Conservation (phyloP, 2,329 filamentous ascomycete genomes). For the Exophiala sp. region DNA sequence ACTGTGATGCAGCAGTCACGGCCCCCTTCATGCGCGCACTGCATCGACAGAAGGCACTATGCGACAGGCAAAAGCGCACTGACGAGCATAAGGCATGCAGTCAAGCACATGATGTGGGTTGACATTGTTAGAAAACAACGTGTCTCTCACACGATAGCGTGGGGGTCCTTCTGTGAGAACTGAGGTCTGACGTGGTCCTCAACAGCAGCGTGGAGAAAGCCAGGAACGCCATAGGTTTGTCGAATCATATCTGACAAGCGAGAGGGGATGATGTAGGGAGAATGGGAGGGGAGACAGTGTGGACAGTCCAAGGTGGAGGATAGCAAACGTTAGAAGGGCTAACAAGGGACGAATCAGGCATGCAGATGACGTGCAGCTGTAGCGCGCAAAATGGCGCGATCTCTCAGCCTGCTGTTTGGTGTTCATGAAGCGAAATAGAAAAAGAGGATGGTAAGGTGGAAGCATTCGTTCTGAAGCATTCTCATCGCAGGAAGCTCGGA, state of each 20-base stretch:
- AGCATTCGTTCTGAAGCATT: no score
- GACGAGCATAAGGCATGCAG: background rate
- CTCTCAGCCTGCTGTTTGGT: no score
- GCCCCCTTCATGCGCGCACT: no score
- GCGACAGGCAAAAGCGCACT: background rate
- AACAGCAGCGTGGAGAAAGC: constrained; percentile 4
- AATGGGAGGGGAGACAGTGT: background rate
- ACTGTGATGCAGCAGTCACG: no score
- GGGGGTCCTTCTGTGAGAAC: constrained; percentile 11
- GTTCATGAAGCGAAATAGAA: no score
- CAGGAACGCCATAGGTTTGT: constrained; percentile 13
- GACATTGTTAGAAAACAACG: constrained; percentile 2
- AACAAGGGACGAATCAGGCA: background rate
- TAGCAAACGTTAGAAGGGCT: background rate
- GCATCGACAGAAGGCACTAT: background rate
- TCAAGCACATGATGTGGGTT: constrained; percentile 1
- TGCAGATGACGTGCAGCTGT: no score
- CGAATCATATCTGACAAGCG: constrained; percentile 13
- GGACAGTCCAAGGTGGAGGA: background rate
- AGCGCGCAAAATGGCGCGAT: no score
- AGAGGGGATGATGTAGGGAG: constrained; percentile 2
- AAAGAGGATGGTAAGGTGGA: no score
- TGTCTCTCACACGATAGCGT: constrained; percentile 13
- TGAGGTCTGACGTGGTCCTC: constrained; percentile 11
- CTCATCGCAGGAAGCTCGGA: no score